A percentile compares a stretch with the other conserved stretches of the same genome.
Conservation (phyloP, 257 asterid species). For the Schizonepeta tenuifolia region DNA sequence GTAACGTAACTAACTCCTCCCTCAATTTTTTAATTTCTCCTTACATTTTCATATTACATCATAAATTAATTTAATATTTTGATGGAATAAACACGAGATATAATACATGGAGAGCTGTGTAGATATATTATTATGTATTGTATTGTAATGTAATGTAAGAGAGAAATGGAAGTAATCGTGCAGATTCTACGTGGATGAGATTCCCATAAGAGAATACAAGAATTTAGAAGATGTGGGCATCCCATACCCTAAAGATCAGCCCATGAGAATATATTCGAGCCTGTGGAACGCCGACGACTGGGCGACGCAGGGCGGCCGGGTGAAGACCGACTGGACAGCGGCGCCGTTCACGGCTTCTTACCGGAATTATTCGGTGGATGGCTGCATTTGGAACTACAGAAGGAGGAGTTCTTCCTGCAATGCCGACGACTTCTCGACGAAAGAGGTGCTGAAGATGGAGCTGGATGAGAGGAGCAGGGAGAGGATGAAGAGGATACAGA, state of each 20-base stretch:
- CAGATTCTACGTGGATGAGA: slow-evolving; percentile 67
- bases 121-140: no score
- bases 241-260: slow-evolving; percentile 59
- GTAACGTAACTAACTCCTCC: slow-evolving; percentile 36
- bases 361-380: slow-evolving; percentile 44
- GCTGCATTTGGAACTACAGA: slow-evolving; percentile 55
- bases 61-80: neutral
- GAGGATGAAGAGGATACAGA: slow-evolving; percentile 49
- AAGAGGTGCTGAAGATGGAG: slow-evolving; percentile 43
- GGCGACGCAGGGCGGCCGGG: slow-evolving; percentile 69
- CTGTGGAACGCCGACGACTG: slow-evolving; percentile 74
- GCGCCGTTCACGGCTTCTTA: slow-evolving; percentile 66
- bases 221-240: slow-evolving; percentile 54
- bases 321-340: slow-evolving; percentile 60
- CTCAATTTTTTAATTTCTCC: neutral
- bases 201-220: slow-evolving; percentile 67
- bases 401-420: slow-evolving; percentile 44
- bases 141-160: no score
- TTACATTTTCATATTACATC: neutral
- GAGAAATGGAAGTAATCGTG: neutral
- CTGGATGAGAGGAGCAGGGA: slow-evolving; percentile 43
- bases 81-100: no score
- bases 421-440: slow-evolving; percentile 9
- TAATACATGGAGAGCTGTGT: no score
- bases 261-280: slow-evolving; percentile 68